Conservation (phyloP, 2,329 filamentous ascomycete species). For the Aureobasidium sp. region DNA sequence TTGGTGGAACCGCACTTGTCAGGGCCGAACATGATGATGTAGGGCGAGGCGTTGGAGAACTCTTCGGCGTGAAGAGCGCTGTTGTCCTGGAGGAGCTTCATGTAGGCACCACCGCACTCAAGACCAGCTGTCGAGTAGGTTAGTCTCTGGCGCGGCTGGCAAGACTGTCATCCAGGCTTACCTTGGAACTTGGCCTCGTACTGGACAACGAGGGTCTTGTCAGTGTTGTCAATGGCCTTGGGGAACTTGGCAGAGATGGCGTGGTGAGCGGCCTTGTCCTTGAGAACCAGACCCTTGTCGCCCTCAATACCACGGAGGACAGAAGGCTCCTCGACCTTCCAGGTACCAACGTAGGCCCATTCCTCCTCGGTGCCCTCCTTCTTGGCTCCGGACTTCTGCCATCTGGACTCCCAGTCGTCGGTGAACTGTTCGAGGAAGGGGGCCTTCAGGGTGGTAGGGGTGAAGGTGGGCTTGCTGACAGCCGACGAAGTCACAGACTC, state of each 20-base stretch:
- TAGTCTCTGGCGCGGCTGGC: conserved; percentile 18
- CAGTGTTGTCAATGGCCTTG: conserved; percentile 94
- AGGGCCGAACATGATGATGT: conserved; percentile 99
- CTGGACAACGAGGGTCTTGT: conserved; percentile 92
- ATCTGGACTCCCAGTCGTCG: conserved; percentile 87
- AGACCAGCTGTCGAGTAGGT: conserved; percentile 61
- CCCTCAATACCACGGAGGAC: conserved; percentile 88
- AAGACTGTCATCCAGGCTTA: conserved; percentile 44
- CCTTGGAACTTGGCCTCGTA: conserved; percentile 99
- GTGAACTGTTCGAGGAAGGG: conserved; percentile 98
- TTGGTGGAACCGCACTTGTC: conserved; percentile 99
- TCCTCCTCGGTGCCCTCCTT: conserved; percentile 85
- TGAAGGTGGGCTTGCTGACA: conserved; percentile 72
- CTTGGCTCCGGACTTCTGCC: conserved; percentile 94
- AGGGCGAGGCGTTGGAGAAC: conserved; percentile 94
- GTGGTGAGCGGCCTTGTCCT: conserved; percentile 96
- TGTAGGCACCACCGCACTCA: conserved; percentile 95
- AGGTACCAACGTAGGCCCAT: conserved; percentile 96
- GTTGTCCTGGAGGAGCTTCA: conserved; percentile 98
- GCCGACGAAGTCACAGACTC: conserved; percentile 51
- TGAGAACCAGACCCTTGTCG: conserved; percentile 94
- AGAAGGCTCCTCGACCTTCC: conserved; percentile 89
- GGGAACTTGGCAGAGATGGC: conserved; percentile 99
- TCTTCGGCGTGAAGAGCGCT: conserved; percentile 94
- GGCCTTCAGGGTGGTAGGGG: conserved; percentile 83